Evolutionary conservation across 2,329 filamentous ascomycete species (phyloP), one percentile per base, ranked within the genome.

Genomic region (Pyrenochaeta sp.): DNA sequence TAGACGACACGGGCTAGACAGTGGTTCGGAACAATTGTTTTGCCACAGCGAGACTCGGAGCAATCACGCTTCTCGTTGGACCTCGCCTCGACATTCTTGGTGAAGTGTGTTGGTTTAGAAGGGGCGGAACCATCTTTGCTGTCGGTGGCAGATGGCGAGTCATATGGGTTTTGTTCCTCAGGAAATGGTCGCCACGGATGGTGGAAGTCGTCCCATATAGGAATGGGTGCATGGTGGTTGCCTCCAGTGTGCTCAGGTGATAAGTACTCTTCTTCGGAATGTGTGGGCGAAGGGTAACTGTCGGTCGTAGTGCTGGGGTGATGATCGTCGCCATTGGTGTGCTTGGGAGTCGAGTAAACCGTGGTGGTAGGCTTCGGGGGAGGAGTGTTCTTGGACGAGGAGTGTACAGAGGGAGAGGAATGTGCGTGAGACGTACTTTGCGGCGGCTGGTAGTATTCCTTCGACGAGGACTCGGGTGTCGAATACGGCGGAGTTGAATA

Each of bases 1-100:
- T 45, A 43, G 13, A 46, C 19, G 17, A 52, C 35, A 21, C 17
- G 40, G n/a, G 44, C 36, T 20, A 40, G 39, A 21, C 51, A 54
- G 10, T 28, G 42, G n/a, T 29, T 32, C 4, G 34, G 13, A 7
- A 7, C 9, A 4, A 28, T 15, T 19, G 35, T 15, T 24, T 30
- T 29, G 13, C 44, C 32, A 9, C 35, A 35, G 11, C 34, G 10
- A 8, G 18, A n/a, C 18, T 14, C 15, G 6, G 13, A 8, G 31
- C 31, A 34, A 3, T 18, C 11, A 10, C 11, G 24, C 9, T 27
- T 27, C 5, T 10, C 14, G 24, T 15, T 14, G 14, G 18, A 26
- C 10, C 31, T 19, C 6, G 21, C 27, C 7, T 36, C 19, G 18
- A 41, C 14, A 23, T 21, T 22, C n/a, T 20, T 22, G 4, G 19